A percentile compares a stretch with the other conserved stretches of the same genome.
Evolutionary conservation across 2,329 filamentous ascomycete genomes (phyloP).

Genomic region (Zymoseptoria ardabiliae): DNA sequence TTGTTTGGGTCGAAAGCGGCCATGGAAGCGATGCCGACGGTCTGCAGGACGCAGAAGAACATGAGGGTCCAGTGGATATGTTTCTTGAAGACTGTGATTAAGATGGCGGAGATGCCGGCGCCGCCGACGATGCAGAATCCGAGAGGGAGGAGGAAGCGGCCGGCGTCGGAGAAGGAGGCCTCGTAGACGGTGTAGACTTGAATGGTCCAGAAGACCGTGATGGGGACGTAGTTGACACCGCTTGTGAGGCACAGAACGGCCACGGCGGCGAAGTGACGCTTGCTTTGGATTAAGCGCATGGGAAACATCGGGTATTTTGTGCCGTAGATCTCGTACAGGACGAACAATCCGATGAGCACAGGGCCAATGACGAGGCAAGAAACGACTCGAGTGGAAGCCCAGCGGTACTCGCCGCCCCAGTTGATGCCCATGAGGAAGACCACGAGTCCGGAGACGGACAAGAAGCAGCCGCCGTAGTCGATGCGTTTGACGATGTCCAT

Average conservation of each 20-base stretch:
- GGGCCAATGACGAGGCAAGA: slow-evolving; percentile 17
- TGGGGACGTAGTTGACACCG: slow-evolving; percentile 28
- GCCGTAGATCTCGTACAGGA: slow-evolving; percentile 16
- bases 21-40: slow-evolving; percentile 40
- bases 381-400: slow-evolving; percentile 18
- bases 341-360: slow-evolving; percentile 17
- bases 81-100: slow-evolving; percentile 51
- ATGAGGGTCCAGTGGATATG: slow-evolving; percentile 54
- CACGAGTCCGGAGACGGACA: slow-evolving; percentile 44
- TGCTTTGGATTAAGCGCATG: slow-evolving; percentile 16
- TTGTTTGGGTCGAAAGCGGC: slow-evolving; percentile 18
- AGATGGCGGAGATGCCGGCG: slow-evolving; percentile 49
- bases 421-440: slow-evolving; percentile 40
- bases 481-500: slow-evolving; percentile 37
- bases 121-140: slow-evolving; percentile 56
- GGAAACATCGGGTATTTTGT: slow-evolving; percentile 26
- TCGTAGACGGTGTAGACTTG: slow-evolving; percentile 57
- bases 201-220: slow-evolving; percentile 53
- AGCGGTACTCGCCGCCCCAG: slow-evolving; percentile 8
- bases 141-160: slow-evolving; percentile 57
- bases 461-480: slow-evolving; percentile 45
- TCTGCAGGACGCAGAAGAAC: slow-evolving; percentile 55
- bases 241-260: slow-evolving; percentile 18
- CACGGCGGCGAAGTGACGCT: slow-evolving; percentile 21
- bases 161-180: slow-evolving; percentile 29